Evolutionary conservation across 2,329 filamentous ascomycete genomes (phyloP).

Genomic region (Akanthomyces muscarius): DNA sequence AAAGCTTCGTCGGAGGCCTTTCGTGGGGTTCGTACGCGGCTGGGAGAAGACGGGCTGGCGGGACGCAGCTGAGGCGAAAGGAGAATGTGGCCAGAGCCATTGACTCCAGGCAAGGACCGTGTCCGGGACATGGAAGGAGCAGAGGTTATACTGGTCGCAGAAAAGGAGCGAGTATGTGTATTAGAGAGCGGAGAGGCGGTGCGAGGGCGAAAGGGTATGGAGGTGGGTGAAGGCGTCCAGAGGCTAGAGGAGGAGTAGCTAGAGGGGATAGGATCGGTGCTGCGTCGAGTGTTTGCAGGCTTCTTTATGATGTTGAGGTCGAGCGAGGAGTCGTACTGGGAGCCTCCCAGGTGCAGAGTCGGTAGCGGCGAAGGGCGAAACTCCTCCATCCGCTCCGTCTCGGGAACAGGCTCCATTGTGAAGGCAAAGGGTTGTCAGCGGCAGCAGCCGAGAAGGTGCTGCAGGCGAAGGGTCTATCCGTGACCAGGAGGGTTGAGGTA

Average conservation of each 20-base stretch:
- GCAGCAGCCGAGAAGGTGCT: not conserved
- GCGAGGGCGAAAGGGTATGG: conserved; percentile 56
- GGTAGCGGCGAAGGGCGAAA: conserved; percentile 57
- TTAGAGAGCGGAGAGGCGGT: conserved; percentile 59
- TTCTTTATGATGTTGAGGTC: conserved; percentile 46
- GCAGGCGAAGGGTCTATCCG: not conserved
- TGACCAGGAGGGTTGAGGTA: not conserved
- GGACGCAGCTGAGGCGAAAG: conserved; percentile 51
- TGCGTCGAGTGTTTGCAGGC: conserved; percentile 51
- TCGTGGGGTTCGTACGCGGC: conserved; percentile 47
- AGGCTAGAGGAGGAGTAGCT: conserved; percentile 50
- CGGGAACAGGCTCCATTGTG: conserved; percentile 62
- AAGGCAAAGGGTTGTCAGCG: not conserved
- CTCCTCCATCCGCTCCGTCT: conserved; percentile 65
- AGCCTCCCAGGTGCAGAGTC: conserved; percentile 45
- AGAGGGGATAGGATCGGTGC: conserved; percentile 55
- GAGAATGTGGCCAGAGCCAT: conserved; percentile 55
- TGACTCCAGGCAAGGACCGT: conserved; percentile 61
- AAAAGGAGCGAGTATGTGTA: conserved; percentile 54
- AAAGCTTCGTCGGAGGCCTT: conserved; percentile 60
- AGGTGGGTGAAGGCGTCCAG: conserved; percentile 42
- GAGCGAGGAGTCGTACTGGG: conserved; percentile 34
- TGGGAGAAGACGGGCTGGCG: conserved; percentile 53
- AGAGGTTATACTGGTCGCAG: conserved; percentile 44
- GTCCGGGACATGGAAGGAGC: conserved; percentile 58